Conservation (phyloP, 345 rosid genomes). For the Aethionema arabicum region DNA sequence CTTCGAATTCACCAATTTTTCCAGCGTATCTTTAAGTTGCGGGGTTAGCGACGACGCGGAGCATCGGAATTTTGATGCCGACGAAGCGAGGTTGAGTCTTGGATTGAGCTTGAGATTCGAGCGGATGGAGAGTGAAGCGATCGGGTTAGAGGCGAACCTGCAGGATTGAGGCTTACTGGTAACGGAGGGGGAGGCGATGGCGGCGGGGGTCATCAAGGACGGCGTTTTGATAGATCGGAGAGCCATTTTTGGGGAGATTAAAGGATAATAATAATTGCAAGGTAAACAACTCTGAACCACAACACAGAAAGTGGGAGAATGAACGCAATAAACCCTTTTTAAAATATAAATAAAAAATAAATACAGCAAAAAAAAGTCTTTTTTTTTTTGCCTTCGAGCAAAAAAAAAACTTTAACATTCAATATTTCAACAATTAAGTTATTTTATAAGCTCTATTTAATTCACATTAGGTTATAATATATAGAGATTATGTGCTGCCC, state of each 20-base stretch:
- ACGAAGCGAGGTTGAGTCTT: not conserved
- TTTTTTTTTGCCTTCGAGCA: too few relatives aligned
- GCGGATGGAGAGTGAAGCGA: constrained; percentile 15
- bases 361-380: too few relatives aligned
- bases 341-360: too few relatives aligned
- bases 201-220: constrained; percentile 13
- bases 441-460: too few relatives aligned
- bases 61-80: constrained; percentile 25
- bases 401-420: too few relatives aligned
- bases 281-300: constrained; percentile 27
- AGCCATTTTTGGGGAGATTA: constrained; percentile 25
- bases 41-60: constrained; percentile 58
- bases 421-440: too few relatives aligned
- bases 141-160: constrained; percentile 15
- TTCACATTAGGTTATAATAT: too few relatives aligned
- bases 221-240: constrained; percentile 34
- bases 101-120: constrained; percentile 24
- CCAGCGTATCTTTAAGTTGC: constrained; percentile 68
- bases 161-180: constrained; percentile 20
- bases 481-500: too few relatives aligned
- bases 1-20: constrained; percentile 64
- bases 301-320: not conserved
- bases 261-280: not conserved
- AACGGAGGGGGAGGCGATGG: not conserved
- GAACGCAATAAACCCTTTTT: constrained; percentile 15